Evolutionary conservation across 805 yeast genomes (phyloP).

Genomic region (Naumovozyma dairenensis): DNA sequence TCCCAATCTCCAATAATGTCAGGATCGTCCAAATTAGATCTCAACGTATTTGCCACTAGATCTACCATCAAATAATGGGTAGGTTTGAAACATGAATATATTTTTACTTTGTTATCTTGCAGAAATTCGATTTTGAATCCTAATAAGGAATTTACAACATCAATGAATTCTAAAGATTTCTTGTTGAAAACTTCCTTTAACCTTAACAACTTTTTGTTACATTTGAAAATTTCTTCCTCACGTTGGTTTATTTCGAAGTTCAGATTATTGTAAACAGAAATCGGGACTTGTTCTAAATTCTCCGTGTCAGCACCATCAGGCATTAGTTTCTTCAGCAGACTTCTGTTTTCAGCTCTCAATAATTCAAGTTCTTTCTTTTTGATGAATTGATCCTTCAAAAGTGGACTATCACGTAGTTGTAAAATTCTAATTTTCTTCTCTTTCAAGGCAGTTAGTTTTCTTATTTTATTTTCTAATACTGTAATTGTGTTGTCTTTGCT

Average conservation of each 20-base stretch:
- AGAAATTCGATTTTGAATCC: constrained; percentile 69
- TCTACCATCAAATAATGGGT: constrained; percentile 46
- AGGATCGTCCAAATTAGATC: constrained; percentile 32
- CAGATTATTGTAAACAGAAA: constrained; percentile 52
- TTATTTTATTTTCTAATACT: constrained; percentile 31
- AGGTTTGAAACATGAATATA: constrained; percentile 38
- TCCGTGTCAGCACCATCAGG: constrained; percentile 5
- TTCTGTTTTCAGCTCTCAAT: constrained; percentile 49
- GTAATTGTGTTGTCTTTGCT: constrained; percentile 30
- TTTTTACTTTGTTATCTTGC: constrained; percentile 45
- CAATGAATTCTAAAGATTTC: constrained; percentile 63
- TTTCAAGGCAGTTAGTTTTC: constrained; percentile 27
- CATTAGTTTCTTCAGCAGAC: constrained; percentile 32
- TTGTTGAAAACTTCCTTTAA: constrained; percentile 47
- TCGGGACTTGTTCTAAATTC: constrained; percentile 41
- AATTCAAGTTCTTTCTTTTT: constrained; percentile 42
- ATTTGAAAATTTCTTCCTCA: constrained; percentile 38
- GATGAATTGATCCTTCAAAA: constrained; percentile 48
- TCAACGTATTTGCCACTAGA: constrained; percentile 42
- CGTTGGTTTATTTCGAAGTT: constrained; percentile 42
- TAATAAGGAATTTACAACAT: constrained; percentile 53
- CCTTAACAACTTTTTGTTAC: constrained; percentile 44
- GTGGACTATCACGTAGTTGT: constrained; percentile 59
- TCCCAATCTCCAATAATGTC: constrained; percentile 30
- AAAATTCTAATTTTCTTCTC: constrained; percentile 41